phyloP scores from a whole-genome alignment of 441 rosid species.

The Metrosideros polymorpha region DNA sequence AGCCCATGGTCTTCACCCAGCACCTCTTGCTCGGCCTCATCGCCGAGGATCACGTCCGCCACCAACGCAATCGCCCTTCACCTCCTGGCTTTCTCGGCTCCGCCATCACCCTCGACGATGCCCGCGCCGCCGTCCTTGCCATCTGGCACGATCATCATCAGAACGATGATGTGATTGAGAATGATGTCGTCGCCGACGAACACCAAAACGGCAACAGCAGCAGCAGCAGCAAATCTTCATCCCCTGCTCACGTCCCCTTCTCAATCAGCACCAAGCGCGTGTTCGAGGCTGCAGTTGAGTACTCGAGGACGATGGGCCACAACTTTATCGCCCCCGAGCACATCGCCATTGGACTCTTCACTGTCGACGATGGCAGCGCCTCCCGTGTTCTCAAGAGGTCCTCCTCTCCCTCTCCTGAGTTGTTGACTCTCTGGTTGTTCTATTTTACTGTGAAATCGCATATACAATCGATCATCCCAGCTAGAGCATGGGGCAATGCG shows the following conservation, averaged over 20 bases:
- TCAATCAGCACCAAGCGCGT: conserved; percentile 70
- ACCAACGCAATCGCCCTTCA: neutral
- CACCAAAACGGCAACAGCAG: conserved; percentile 2
- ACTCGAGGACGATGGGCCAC: conserved; percentile 68
- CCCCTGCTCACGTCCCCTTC: conserved; percentile 59
- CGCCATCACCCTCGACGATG: conserved; percentile 46
- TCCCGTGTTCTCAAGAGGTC: conserved; percentile 70
- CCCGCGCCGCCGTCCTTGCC: conserved; percentile 55
- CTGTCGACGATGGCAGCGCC: conserved; percentile 90
- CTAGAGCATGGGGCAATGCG: neutral
- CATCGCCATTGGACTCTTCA: conserved; percentile 70
- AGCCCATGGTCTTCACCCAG: conserved; percentile 70
- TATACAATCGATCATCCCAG: neutral
- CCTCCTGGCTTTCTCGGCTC: conserved; percentile 63
- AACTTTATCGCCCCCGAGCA: conserved; percentile 87
- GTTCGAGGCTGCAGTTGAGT: conserved; percentile 92
- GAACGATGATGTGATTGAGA: neutral
- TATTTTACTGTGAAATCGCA: neutral
- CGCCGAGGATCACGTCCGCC: conserved; percentile 50
- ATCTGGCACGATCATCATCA: conserved; percentile 34
- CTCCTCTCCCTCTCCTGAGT: neutral
- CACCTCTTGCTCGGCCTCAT: conserved; percentile 71
- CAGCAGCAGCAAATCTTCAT: conserved; percentile 13
- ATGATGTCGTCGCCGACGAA: neutral
- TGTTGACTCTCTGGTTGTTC: neutral